A percentile compares a stretch with the other conserved stretches of the same genome.
These are phyloP conservation scores for Vaccinium vitisidaea DNA, from an alignment of 148 eudicot genomes.

Conservation along the genomic window DNA sequence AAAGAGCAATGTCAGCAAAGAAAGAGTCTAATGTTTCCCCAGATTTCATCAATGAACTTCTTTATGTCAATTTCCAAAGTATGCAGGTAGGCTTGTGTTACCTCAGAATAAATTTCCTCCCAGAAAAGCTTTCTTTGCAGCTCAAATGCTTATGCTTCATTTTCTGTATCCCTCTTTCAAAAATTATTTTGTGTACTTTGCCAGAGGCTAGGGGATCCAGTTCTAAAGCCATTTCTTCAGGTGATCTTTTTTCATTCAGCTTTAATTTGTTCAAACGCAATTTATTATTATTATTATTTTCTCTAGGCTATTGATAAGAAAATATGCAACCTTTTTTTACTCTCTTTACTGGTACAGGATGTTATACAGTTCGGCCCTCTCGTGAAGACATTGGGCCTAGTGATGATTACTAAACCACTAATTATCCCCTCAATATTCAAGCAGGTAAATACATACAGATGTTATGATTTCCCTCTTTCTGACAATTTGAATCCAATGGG, in stretches of 20 bases:
- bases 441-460: slow-evolving; percentile 50
- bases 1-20: slow-evolving; percentile 98
- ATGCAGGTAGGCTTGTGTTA: slow-evolving; percentile 62
- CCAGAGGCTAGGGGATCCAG: slow-evolving; percentile 95
- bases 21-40: slow-evolving; percentile 67
- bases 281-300: background rate
- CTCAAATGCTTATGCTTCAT: background rate
- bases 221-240: slow-evolving; percentile 97
- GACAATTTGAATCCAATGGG: background rate
- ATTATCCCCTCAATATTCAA: slow-evolving; percentile 89
- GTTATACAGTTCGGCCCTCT: slow-evolving; percentile 97
- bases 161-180: background rate
- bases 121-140: background rate
- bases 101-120: background rate
- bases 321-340: background rate
- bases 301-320: background rate
- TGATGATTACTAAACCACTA: slow-evolving; percentile 79
- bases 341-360: slow-evolving; percentile 50
- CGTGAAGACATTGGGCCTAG: slow-evolving; percentile 91
- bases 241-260: slow-evolving; percentile 30
- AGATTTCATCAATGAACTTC: slow-evolving; percentile 83
- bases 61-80: slow-evolving; percentile 71
- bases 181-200: slow-evolving; percentile 8
- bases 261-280: background rate
- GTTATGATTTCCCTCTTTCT: background rate